These are phyloP conservation scores for Exobasidium cylindrosporum DNA, from an alignment of 1,284 basidiomycete genomes.

Conservation along the genomic window DNA sequence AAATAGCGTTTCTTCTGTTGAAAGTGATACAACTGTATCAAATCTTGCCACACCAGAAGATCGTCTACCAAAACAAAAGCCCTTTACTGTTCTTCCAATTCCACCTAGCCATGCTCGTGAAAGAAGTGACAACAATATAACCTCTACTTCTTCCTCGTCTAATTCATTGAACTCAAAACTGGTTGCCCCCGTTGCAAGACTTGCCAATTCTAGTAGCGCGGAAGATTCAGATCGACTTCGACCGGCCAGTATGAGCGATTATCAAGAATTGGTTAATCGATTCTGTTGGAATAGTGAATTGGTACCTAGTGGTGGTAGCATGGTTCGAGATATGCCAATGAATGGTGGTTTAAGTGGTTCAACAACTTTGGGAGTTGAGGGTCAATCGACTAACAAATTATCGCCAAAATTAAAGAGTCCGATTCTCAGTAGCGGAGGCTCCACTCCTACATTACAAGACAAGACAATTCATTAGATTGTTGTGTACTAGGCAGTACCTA, in stretches of 20 bases:
- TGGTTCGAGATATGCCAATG: conserved; percentile 1
- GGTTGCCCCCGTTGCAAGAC: neutral
- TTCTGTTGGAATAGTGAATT: conserved; percentile 46
- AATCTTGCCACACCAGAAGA: neutral
- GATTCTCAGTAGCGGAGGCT: no score
- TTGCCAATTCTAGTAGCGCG: neutral
- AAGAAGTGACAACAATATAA: neutral
- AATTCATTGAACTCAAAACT: neutral
- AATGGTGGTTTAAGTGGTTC: neutral
- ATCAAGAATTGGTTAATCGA: conserved; percentile 42
- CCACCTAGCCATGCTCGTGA: conserved; percentile 11
- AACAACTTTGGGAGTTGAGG: no score
- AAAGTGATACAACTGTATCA: conserved; percentile 35
- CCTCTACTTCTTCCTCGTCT: neutral
- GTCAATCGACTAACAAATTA: no score
- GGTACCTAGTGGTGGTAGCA: conserved; percentile 15
- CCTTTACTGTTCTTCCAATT: neutral
- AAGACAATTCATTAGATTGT: no score
- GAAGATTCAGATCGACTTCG: conserved; percentile 6
- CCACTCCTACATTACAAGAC: no score
- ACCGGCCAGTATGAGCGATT: conserved; percentile 39
- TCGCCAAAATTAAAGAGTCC: no score
- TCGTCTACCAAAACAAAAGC: neutral
- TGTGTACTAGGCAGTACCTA: no score
- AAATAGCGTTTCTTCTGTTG: conserved; percentile 32